Evolutionary conservation across 306 rosid genomes (phyloP).

Genomic region (Lupinus albus): DNA sequence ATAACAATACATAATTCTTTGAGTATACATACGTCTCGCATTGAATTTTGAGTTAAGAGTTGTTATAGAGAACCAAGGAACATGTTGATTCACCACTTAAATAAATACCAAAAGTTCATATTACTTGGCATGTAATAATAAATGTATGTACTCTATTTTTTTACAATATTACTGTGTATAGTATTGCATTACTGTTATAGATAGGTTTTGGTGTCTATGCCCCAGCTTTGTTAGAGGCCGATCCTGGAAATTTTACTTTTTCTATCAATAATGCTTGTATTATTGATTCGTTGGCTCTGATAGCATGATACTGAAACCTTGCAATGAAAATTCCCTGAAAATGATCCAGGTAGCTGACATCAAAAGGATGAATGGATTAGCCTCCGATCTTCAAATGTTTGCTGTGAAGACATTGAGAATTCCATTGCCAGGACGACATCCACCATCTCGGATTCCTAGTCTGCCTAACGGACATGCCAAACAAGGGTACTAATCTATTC

Average conservation of each 20-base stretch:
- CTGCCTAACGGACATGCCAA: slow-evolving; percentile 48
- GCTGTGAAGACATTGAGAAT: slow-evolving; percentile 73
- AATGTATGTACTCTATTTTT: background rate
- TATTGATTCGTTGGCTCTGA: slow-evolving; percentile 11
- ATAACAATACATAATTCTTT: too few species aligned
- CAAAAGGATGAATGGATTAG: slow-evolving; percentile 80
- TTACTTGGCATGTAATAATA: background rate
- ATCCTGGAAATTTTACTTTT: too few species aligned
- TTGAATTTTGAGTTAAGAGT: background rate
- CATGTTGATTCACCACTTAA: slow-evolving; percentile 2
- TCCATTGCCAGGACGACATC: slow-evolving; percentile 87
- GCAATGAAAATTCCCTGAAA: slow-evolving; percentile 24
- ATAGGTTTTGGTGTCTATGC: too few species aligned
- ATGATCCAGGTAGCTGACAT: slow-evolving; percentile 75
- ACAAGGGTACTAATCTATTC: slow-evolving; percentile 45
- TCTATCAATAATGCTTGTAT: slow-evolving; percentile 1
- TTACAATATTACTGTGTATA: background rate
- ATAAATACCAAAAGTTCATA: background rate
- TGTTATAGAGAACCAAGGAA: background rate
- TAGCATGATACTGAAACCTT: slow-evolving; percentile 27
- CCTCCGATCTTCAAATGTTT: slow-evolving; percentile 89
- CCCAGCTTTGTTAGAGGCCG: too few species aligned
- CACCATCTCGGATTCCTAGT: slow-evolving; percentile 57
- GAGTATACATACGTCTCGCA: too few species aligned
- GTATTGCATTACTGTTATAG: background rate